Conservation (phyloP, 2,329 filamentous ascomycete species). For the Chaetomium strumarium region DNA sequence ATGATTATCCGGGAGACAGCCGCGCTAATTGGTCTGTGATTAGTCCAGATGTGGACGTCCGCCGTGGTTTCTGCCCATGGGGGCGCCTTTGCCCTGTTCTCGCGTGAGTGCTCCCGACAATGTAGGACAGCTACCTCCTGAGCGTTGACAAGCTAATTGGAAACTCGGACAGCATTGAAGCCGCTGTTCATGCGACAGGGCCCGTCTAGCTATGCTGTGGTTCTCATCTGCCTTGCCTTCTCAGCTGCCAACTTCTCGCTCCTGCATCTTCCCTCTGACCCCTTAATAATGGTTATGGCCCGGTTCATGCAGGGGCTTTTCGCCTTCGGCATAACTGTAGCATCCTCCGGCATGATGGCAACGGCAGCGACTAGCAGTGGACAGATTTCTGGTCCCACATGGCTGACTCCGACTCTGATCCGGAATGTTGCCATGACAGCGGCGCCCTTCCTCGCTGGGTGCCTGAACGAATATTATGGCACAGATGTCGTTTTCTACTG, state of each 20-base stretch:
- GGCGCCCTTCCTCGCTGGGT: conserved; percentile 15
- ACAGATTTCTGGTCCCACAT: not conserved
- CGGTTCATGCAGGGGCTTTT: conserved; percentile 22
- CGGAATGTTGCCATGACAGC: conserved; percentile 20
- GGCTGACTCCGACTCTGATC: conserved; percentile 18
- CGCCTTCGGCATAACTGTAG: conserved; percentile 16
- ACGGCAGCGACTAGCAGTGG: conserved; percentile 1
- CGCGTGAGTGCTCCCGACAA: conserved; percentile 17
- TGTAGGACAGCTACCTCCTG: not conserved
- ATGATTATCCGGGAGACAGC: too few species aligned
- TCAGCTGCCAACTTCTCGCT: conserved; percentile 16
- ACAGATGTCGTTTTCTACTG: conserved; percentile 17
- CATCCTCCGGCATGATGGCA: conserved; percentile 16
- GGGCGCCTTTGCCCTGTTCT: conserved; percentile 21
- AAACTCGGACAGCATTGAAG: conserved; percentile 16
- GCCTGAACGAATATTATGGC: conserved; percentile 14
- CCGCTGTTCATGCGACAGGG: conserved; percentile 18
- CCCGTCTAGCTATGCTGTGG: conserved; percentile 8
- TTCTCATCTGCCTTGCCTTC: conserved; percentile 16
- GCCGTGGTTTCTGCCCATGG: conserved; percentile 22
- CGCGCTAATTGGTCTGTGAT: not conserved
- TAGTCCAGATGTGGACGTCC: conserved; percentile 24
- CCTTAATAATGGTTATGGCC: conserved; percentile 16
- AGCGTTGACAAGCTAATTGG: not conserved
- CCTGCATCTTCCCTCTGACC: conserved; percentile 15